phyloP scores from a whole-genome alignment of 2,329 filamentous ascomycete species.

The Arthroderma uncinatum region DNA sequence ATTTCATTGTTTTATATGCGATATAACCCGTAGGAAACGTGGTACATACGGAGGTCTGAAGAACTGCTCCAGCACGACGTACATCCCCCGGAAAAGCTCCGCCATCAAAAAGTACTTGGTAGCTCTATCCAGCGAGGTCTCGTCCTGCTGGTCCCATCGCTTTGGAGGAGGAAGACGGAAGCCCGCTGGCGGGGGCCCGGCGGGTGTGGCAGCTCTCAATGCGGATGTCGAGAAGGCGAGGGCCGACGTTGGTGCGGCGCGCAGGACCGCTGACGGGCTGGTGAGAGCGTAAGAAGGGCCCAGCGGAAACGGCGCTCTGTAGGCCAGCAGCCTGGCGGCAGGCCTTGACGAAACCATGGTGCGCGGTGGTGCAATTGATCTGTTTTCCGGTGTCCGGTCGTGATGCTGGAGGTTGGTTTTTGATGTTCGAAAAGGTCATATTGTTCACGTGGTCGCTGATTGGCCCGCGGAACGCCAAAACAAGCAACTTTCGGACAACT shows the following conservation, averaged over 20 bases:
- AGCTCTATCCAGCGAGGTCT: conserved; percentile 67
- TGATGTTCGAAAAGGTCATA: conserved; percentile 11
- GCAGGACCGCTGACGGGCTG: conserved; percentile 25
- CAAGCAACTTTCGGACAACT: background rate
- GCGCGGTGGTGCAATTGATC: conserved; percentile 13
- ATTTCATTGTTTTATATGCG: too few relatives aligned
- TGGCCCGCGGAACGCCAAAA: conserved; percentile 5
- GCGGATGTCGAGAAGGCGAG: conserved; percentile 56
- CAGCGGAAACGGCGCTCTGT: conserved; percentile 26
- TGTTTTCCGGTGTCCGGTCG: background rate
- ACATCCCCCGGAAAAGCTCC: conserved; percentile 97
- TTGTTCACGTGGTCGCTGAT: conserved; percentile 11
- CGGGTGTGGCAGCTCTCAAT: conserved; percentile 52
- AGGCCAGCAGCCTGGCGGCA: conserved; percentile 35
- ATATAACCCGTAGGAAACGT: background rate
- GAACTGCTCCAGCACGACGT: conserved; percentile 92
- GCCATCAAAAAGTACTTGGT: conserved; percentile 92
- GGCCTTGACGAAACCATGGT: conserved; percentile 37
- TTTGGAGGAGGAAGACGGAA: conserved; percentile 66
- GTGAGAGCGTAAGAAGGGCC: conserved; percentile 18
- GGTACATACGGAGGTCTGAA: conserved; percentile 86
- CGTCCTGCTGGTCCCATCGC: conserved; percentile 69
- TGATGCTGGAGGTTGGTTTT: background rate
- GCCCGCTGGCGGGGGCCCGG: conserved; percentile 64
- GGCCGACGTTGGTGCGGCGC: conserved; percentile 32